Percentiles rank a stretch among this genome's conserved stretches.
phyloP scores from a whole-genome alignment of 257 asterid species.

The Ilex aquifolium region DNA sequence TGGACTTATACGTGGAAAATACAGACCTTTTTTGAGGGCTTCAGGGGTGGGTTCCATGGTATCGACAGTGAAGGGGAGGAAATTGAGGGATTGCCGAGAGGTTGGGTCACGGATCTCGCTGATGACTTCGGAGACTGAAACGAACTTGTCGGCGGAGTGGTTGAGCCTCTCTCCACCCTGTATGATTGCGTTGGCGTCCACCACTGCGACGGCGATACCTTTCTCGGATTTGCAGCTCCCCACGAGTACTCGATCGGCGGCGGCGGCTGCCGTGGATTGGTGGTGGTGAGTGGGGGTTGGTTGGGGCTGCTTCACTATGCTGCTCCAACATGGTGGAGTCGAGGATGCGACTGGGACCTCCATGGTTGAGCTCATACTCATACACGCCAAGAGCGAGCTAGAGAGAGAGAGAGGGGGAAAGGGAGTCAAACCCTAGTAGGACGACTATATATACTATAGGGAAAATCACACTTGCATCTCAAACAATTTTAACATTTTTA shows the following conservation, averaged over 20 bases:
- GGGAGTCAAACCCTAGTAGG: too few species aligned
- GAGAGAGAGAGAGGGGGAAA: too few species aligned
- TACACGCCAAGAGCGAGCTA: too few species aligned
- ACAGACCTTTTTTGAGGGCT: conserved; percentile 61
- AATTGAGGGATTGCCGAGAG: conserved; percentile 80
- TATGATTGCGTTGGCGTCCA: conserved; percentile 91
- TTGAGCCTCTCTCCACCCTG: conserved; percentile 63
- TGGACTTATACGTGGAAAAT: too few species aligned
- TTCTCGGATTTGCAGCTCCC: conserved; percentile 73
- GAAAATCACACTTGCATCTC: too few species aligned
- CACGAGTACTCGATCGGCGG: conserved; percentile 32
- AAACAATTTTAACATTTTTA: too few species aligned
- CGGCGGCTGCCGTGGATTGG: neutral
- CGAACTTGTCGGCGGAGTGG: conserved; percentile 70
- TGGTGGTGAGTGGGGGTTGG: conserved; percentile 2
- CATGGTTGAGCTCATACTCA: conserved; percentile 28
- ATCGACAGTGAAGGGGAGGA: conserved; percentile 75
- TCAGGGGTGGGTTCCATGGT: conserved; percentile 78
- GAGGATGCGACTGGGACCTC: conserved; percentile 40
- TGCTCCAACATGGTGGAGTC: conserved; percentile 58
- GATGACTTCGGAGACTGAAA: conserved; percentile 76
- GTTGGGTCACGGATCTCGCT: conserved; percentile 77
- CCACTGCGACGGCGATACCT: conserved; percentile 86
- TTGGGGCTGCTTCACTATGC: conserved; percentile 45
- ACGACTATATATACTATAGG: too few species aligned